phyloP scores from a whole-genome alignment of 495 filamentous ascomycete genomes.

The Margaritispora aquatica region DNA sequence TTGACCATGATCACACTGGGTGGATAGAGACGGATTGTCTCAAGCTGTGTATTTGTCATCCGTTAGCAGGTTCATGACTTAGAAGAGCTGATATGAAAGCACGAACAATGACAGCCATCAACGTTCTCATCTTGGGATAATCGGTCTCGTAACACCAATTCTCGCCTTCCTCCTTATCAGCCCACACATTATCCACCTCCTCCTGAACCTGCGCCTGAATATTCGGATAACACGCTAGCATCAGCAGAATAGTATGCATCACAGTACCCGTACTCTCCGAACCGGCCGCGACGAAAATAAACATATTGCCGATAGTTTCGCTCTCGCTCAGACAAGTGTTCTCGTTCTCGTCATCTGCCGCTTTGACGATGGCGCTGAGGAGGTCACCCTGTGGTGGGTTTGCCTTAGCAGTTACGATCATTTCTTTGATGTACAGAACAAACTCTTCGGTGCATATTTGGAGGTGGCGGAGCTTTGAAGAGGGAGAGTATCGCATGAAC shows the following conservation, averaged over 20 bases:
- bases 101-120: slow-evolving; percentile 36
- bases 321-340: slow-evolving; percentile 1
- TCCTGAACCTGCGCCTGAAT: slow-evolving; percentile 52
- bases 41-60: slow-evolving; percentile 22
- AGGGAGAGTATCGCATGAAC: slow-evolving; percentile 6
- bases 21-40: slow-evolving; percentile 44
- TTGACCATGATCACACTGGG: slow-evolving; percentile 37
- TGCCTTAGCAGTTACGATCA: slow-evolving; percentile 37
- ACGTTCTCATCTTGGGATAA: slow-evolving; percentile 37
- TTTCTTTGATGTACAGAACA: slow-evolving; percentile 42
- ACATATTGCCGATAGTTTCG: slow-evolving; percentile 65
- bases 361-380: slow-evolving; percentile 28
- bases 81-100: slow-evolving; percentile 22
- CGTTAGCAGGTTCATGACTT: neutral
- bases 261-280: slow-evolving; percentile 66
- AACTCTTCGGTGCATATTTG: slow-evolving; percentile 37
- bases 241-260: slow-evolving; percentile 47
- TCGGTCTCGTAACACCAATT: slow-evolving; percentile 26
- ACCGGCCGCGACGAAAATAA: slow-evolving; percentile 63
- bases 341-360: neutral
- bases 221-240: slow-evolving; percentile 51
- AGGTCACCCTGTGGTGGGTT: slow-evolving; percentile 34
- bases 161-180: slow-evolving; percentile 17
- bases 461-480: slow-evolving; percentile 25
- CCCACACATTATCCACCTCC: slow-evolving; percentile 44